Evolutionary conservation across 2,329 filamentous ascomycete species (phyloP).

Genomic region (Seiridium unicorne): DNA sequence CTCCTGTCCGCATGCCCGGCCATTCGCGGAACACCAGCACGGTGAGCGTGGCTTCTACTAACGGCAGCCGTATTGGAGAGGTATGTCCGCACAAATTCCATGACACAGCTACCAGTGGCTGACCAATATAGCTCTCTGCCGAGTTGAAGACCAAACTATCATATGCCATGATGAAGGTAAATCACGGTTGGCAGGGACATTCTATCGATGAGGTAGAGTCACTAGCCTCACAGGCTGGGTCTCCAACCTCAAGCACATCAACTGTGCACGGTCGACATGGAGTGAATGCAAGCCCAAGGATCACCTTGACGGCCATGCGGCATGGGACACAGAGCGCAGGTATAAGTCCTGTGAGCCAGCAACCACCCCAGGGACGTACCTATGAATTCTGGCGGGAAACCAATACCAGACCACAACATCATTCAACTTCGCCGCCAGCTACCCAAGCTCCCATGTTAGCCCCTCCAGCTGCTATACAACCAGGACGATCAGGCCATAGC

Average conservation of each 20-base stretch:
- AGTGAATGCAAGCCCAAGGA: constrained; percentile 54
- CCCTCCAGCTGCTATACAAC: constrained; percentile 54
- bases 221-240: constrained; percentile 66
- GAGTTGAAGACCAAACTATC: constrained; percentile 82
- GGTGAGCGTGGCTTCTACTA: constrained; percentile 59
- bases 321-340: constrained; percentile 29
- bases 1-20: constrained; percentile 44
- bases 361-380: constrained; percentile 25
- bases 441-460: constrained; percentile 41
- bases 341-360: constrained; percentile 24
- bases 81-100: constrained; percentile 46
- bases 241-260: constrained; percentile 59
- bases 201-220: constrained; percentile 76
- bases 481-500: constrained; percentile 36
- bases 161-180: constrained; percentile 92
- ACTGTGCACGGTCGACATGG: constrained; percentile 51
- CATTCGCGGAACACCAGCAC: constrained; percentile 74
- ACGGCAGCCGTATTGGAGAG: constrained; percentile 73
- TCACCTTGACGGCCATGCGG: constrained; percentile 34
- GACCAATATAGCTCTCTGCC: constrained; percentile 24
- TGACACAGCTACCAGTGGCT: background rate
- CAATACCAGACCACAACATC: constrained; percentile 30
- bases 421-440: constrained; percentile 35
- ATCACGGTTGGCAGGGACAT: constrained; percentile 81
- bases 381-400: constrained; percentile 47